Conservation (phyloP, 371 early-diverging fungal species). For the Batrachochytrium dendrobatidis region DNA sequence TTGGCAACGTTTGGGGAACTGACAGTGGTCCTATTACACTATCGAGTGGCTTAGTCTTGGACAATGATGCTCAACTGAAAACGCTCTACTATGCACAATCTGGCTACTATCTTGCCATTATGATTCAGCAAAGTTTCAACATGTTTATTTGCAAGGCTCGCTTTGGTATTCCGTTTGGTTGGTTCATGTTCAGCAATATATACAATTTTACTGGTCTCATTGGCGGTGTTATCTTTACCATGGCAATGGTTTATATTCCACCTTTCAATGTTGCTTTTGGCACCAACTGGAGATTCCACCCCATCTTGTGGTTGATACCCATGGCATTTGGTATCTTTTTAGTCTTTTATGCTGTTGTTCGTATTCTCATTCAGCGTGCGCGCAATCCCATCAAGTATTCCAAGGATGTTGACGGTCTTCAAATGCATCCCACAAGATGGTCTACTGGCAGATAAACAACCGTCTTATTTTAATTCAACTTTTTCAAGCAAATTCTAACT, state of each 20-base stretch:
- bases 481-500: too few species aligned
- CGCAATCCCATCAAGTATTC: constrained; percentile 53
- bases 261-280: constrained; percentile 62
- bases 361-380: constrained; percentile 25
- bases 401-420: constrained; percentile 71
- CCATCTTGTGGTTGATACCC: constrained; percentile 72
- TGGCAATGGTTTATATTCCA: constrained; percentile 73
- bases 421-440: constrained; percentile 61
- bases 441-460: constrained; percentile 27
- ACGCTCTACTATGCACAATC: constrained; percentile 65
- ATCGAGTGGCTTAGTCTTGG: not conserved
- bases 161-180: constrained; percentile 66
- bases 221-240: constrained; percentile 54
- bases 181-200: constrained; percentile 72
- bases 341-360: constrained; percentile 60
- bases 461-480: too few species aligned
- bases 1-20: too few species aligned
- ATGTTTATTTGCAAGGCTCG: constrained; percentile 85
- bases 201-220: constrained; percentile 58
- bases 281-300: constrained; percentile 51
- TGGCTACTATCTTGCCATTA: constrained; percentile 66
- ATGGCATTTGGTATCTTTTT: constrained; percentile 69
- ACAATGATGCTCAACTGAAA: constrained; percentile 30
- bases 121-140: constrained; percentile 86
- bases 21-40: not conserved